Evolutionary conservation across 306 rosid genomes (phyloP), one percentile per base, ranked within the genome.

Genomic region (Fragaria vesca): DNA sequence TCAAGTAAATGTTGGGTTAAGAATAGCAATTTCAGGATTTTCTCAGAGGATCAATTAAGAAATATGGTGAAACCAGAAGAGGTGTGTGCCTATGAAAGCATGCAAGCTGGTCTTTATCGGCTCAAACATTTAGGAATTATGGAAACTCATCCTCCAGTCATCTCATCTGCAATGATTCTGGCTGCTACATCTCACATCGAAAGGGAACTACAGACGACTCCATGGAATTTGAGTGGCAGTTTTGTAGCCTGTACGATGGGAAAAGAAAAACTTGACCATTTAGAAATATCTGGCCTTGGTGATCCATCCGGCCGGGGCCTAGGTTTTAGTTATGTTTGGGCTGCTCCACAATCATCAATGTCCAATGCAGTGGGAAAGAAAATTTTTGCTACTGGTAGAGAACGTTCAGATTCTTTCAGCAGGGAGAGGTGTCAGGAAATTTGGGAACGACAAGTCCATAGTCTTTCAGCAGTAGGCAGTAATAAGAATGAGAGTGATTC

Each of bases 401-500:
- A 90, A 84, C 91, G 93, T 84, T 79, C 97, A 65, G 89, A 97
- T n/a, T 90, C 98, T 71, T 90, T 94, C 78, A 89, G 91, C 82
- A 94, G 97, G 83, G 97, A 92, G 70, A 94, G 90, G 88, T 94
- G 98, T 85, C 97, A 94, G 82, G 97, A 94, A 81, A 92, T 94
- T 78, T 94, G 98, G 98, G 98, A 94, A 73, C 83, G 96, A n/a
- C 98, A 92, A 86, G 78, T 80, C 79, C 97, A 90, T 88, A 86
- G 89, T 82, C 90, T 94, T 83, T 81, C 92, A 76, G 87, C 91
- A 82, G 81, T 85, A 60, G 89, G 81, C 78, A 91, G 91, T 52
- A 94, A 90, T 79, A 94, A 92, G 81, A 87, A 89, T 75, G 97
- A 89, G 81, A 92, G 97, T 38, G 97, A 94, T 78, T 92, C 97